These are phyloP conservation scores for Phlebopus sp. DNA, from an alignment of 1,284 basidiomycete genomes.

Conservation along the genomic window DNA sequence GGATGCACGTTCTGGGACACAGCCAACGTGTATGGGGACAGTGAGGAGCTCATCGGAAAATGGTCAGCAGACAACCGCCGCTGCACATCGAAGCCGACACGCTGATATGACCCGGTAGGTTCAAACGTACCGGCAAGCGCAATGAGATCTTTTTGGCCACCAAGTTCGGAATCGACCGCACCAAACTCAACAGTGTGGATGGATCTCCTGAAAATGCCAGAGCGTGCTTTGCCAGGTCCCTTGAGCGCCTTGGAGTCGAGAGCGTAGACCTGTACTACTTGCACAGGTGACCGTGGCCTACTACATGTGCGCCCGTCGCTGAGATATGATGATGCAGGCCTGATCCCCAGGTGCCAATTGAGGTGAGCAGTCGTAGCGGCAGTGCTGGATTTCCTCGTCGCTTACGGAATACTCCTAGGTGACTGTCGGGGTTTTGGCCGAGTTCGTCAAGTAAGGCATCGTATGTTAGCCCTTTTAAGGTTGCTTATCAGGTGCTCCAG, in stretches of 20 bases:
- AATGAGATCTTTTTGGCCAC: constrained; percentile 46
- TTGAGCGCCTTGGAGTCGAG: constrained; percentile 31
- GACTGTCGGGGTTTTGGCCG: constrained; percentile 33
- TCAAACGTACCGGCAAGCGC: constrained; percentile 37
- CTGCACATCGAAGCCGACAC: not conserved
- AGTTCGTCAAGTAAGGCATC: constrained; percentile 31
- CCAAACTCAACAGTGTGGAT: constrained; percentile 16
- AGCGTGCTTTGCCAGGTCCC: constrained; percentile 25
- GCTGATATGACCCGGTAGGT: constrained; percentile 20
- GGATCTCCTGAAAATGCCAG: constrained; percentile 24
- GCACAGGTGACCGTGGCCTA: constrained; percentile 13
- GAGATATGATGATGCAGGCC: constrained; percentile 7
- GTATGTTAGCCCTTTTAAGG: not conserved
- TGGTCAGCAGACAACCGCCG: constrained; percentile 28
- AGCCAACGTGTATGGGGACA: constrained; percentile 37
- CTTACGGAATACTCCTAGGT: constrained; percentile 16
- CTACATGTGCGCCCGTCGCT: not conserved
- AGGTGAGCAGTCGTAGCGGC: constrained; percentile 10
- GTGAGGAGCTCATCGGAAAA: constrained; percentile 39
- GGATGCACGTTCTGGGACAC: constrained; percentile 42
- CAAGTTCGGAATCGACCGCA: constrained; percentile 36
- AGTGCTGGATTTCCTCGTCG: not conserved
- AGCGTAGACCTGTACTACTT: constrained; percentile 36
- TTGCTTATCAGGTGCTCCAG: constrained; percentile 10
- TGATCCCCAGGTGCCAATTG: constrained; percentile 17